phyloP scores from a whole-genome alignment of 495 filamentous ascomycete genomes.

The Xylaria grammica region DNA sequence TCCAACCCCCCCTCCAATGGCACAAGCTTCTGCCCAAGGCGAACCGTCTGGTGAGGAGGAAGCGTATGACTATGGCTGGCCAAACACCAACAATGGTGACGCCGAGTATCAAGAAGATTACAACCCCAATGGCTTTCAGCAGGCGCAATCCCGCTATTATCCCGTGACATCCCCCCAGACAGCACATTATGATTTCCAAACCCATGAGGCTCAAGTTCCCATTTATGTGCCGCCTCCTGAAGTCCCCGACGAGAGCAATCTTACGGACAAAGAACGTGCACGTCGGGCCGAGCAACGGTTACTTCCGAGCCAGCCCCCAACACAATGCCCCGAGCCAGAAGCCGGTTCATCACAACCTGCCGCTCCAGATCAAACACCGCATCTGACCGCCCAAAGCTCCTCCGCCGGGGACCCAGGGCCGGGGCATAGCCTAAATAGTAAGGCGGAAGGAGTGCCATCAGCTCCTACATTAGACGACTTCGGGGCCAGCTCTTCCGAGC shows the following conservation, averaged over 20 bases:
- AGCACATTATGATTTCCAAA: slow-evolving; percentile 38
- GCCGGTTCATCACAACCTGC: slow-evolving; percentile 54
- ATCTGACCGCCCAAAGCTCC: slow-evolving; percentile 43
- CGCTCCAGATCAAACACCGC: slow-evolving; percentile 25
- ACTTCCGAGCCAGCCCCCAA: slow-evolving; percentile 72
- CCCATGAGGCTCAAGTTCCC: slow-evolving; percentile 33
- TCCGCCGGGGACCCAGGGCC: slow-evolving; percentile 30
- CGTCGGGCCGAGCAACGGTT: slow-evolving; percentile 70
- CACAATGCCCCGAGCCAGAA: slow-evolving; percentile 38
- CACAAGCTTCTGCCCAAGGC: slow-evolving; percentile 29
- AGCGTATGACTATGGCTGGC: slow-evolving; percentile 38
- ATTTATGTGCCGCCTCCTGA: slow-evolving; percentile 61
- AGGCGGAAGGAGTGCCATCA: slow-evolving; percentile 41
- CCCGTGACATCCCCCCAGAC: slow-evolving; percentile 32
- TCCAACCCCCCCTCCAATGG: slow-evolving; percentile 34
- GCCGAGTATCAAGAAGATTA: slow-evolving; percentile 35
- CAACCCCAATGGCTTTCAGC: slow-evolving; percentile 23
- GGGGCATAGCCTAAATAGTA: slow-evolving; percentile 6
- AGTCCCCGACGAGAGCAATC: slow-evolving; percentile 54
- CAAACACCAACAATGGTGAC: slow-evolving; percentile 33
- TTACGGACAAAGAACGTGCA: slow-evolving; percentile 72
- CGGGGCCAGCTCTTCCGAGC: slow-evolving; percentile 38
- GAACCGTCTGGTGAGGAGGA: slow-evolving; percentile 29
- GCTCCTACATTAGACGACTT: slow-evolving; percentile 55
- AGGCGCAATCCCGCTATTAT: slow-evolving; percentile 31